Evolutionary conservation across 192 early-diverging fungal genomes (phyloP).

Genomic region (Neocallimastix lanati): DNA sequence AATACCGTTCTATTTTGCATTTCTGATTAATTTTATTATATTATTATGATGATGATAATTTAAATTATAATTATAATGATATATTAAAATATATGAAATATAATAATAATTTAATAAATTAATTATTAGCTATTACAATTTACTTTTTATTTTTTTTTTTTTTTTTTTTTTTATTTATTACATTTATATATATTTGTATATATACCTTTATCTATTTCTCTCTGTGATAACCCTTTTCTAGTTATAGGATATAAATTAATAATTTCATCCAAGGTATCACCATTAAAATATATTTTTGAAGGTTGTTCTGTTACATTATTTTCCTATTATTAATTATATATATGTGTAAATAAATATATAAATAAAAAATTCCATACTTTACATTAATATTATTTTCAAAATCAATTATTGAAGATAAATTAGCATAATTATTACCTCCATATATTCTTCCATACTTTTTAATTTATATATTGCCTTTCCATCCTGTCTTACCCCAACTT

Average conservation of each 20-base stretch:
- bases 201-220: slow-evolving; percentile 60
- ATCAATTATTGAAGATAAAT: too few species aligned
- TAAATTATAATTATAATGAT: not conserved
- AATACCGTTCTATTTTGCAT: slow-evolving; percentile 53
- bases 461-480: slow-evolving; percentile 39
- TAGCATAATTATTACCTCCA: slow-evolving; percentile 22
- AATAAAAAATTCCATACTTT: too few species aligned
- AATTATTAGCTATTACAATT: not conserved
- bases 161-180: too few species aligned
- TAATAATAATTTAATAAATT: not conserved
- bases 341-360: too few species aligned
- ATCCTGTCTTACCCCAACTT: slow-evolving; percentile 15
- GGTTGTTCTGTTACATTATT: slow-evolving; percentile 70
- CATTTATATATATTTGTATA: not conserved
- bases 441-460: slow-evolving; percentile 67
- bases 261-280: slow-evolving; percentile 69
- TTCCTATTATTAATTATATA: too few species aligned
- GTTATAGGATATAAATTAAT: slow-evolving; percentile 68
- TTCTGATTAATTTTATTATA: slow-evolving; percentile 25
- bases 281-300: slow-evolving; percentile 80
- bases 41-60: not conserved
- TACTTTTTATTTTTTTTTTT: slow-evolving; percentile 3
- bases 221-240: slow-evolving; percentile 29
- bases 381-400: too few species aligned
- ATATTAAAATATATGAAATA: too few species aligned